Conservation (phyloP, 176 grass and related monocot genomes). For the Raddia guianensis region DNA sequence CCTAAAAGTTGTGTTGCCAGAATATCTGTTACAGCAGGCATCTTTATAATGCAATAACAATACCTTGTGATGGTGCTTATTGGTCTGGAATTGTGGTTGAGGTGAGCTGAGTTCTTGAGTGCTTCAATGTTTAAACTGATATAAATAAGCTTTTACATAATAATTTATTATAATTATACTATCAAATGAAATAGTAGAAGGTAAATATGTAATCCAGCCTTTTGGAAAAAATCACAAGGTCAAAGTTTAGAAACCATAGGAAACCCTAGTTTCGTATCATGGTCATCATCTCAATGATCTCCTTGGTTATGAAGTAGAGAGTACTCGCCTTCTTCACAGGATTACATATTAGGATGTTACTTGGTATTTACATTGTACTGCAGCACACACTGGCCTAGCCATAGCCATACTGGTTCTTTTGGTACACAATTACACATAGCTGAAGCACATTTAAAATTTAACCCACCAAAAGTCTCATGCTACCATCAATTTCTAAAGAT, state of each 20-base stretch:
- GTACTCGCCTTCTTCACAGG: background rate
- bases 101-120: constrained; percentile 15
- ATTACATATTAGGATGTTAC: background rate
- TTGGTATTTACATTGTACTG: constrained; percentile 24
- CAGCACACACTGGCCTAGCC: constrained; percentile 5
- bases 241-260: constrained; percentile 10
- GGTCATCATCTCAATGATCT: background rate
- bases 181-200: constrained; percentile 23
- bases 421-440: constrained; percentile 3
- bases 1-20: constrained; percentile 82
- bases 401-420: constrained; percentile 34
- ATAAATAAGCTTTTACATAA: background rate
- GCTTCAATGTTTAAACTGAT: constrained; percentile 3
- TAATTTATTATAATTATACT: constrained; percentile 4
- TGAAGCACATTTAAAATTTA: constrained; percentile 22
- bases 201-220: constrained; percentile 7
- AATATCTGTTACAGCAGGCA: constrained; percentile 46
- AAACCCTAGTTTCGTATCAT: background rate
- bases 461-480: constrained; percentile 34
- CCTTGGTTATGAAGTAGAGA: constrained; percentile 9
- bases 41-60: constrained; percentile 41
- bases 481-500: constrained; percentile 33
- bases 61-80: constrained; percentile 27
- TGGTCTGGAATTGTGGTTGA: constrained; percentile 29
- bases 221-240: constrained; percentile 3